Conservation (phyloP, 1,284 basidiomycete species). For the Pholiota adiposa region DNA sequence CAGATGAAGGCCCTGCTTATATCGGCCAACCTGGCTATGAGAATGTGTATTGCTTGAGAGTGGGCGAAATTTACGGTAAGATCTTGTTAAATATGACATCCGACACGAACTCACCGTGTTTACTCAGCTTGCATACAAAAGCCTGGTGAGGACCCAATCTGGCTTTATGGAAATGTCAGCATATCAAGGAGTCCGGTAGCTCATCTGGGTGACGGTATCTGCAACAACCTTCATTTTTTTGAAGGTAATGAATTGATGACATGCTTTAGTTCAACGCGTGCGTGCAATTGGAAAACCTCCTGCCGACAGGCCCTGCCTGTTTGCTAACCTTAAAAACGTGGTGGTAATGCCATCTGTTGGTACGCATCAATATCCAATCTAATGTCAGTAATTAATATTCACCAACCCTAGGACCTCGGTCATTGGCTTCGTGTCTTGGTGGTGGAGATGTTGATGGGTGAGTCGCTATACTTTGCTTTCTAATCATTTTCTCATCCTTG, state of each 20-base stretch:
- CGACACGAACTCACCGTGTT: background rate
- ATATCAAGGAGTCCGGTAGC: slow-evolving; percentile 71
- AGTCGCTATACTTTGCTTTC: slow-evolving; percentile 4
- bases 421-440: slow-evolving; percentile 68
- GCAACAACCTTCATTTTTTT: background rate
- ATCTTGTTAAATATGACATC: too few species aligned
- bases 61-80: slow-evolving; percentile 66
- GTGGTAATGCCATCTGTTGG: slow-evolving; percentile 75
- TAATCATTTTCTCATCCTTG: slow-evolving; percentile 29
- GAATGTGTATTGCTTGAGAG: slow-evolving; percentile 56
- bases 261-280: slow-evolving; percentile 60
- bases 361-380: slow-evolving; percentile 29
- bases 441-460: slow-evolving; percentile 81
- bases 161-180: slow-evolving; percentile 59
- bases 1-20: slow-evolving; percentile 75
- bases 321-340: slow-evolving; percentile 67
- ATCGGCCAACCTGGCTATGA: slow-evolving; percentile 40
- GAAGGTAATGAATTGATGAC: background rate
- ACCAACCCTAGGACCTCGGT: slow-evolving; percentile 51
- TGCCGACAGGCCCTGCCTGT: slow-evolving; percentile 55
- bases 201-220: slow-evolving; percentile 71
- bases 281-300: slow-evolving; percentile 75
- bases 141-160: slow-evolving; percentile 48
- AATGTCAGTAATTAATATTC: background rate
- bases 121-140: slow-evolving; percentile 58